These are phyloP conservation scores for Penicillium longicatenatum DNA, from an alignment of 495 filamentous ascomycete genomes.

Conservation along the genomic window DNA sequence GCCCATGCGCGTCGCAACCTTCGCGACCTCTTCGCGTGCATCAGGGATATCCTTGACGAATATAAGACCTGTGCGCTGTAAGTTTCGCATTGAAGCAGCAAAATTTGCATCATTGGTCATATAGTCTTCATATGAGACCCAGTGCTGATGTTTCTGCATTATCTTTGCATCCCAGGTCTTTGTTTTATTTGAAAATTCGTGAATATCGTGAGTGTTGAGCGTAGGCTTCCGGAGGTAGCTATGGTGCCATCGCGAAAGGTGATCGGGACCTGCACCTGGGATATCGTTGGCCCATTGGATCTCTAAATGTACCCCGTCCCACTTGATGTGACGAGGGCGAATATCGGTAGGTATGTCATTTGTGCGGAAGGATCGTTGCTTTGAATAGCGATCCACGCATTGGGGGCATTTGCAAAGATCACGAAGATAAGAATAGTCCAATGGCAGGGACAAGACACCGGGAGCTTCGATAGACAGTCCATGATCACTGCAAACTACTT, in stretches of 20 bases:
- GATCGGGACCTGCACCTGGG: slow-evolving; percentile 42
- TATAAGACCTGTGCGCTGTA: slow-evolving; percentile 65
- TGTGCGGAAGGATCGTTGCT: slow-evolving; percentile 79
- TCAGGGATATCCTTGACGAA: slow-evolving; percentile 72
- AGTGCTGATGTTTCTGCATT: slow-evolving; percentile 37
- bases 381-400: slow-evolving; percentile 77
- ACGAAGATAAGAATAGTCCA: slow-evolving; percentile 61
- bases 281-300: slow-evolving; percentile 67
- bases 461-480: background rate
- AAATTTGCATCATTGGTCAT: slow-evolving; percentile 58
- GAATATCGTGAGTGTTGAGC: slow-evolving; percentile 5
- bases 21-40: slow-evolving; percentile 60
- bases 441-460: background rate
- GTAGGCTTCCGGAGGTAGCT: slow-evolving; percentile 27
- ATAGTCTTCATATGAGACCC: slow-evolving; percentile 69
- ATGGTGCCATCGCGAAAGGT: slow-evolving; percentile 49
- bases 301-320: slow-evolving; percentile 46
- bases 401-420: slow-evolving; percentile 71
- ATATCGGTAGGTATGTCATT: slow-evolving; percentile 66
- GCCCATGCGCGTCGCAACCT: slow-evolving; percentile 71
- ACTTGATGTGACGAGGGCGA: slow-evolving; percentile 30
- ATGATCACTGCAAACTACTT: background rate
- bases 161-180: slow-evolving; percentile 34
- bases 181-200: slow-evolving; percentile 7
- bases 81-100: slow-evolving; percentile 51